Percentiles rank a stretch among this genome's conserved stretches.
These are phyloP conservation scores for Tremella yokohamensis DNA, from an alignment of 768 basidiomycete genomes.

Conservation along the genomic window DNA sequence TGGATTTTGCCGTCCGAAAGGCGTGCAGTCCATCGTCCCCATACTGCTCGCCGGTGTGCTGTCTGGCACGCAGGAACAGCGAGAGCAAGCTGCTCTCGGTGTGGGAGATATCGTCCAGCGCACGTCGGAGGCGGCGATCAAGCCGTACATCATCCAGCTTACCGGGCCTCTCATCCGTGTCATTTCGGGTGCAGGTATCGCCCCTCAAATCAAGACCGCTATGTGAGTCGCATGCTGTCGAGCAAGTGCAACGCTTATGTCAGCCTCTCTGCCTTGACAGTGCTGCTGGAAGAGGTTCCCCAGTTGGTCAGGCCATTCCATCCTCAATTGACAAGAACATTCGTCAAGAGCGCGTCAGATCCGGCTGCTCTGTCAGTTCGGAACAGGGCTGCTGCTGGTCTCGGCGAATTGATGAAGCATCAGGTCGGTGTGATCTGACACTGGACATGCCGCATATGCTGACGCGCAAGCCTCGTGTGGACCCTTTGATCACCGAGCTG, in stretches of 20 bases:
- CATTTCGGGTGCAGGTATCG: slow-evolving; percentile 70
- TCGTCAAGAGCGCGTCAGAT: slow-evolving; percentile 88
- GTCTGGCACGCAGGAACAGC: slow-evolving; percentile 82
- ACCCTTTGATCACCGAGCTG: slow-evolving; percentile 90
- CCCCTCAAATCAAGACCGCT: slow-evolving; percentile 86
- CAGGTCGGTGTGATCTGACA: slow-evolving; percentile 34
- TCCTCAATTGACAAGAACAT: slow-evolving; percentile 93
- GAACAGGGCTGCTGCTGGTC: slow-evolving; percentile 72
- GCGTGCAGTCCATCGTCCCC: slow-evolving; percentile 75
- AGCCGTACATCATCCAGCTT: slow-evolving; percentile 90
- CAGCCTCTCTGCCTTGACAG: slow-evolving; percentile 69
- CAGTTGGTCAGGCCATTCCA: slow-evolving; percentile 94
- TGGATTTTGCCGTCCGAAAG: slow-evolving; percentile 76
- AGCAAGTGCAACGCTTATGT: slow-evolving; percentile 3
- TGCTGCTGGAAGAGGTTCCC: slow-evolving; percentile 81
- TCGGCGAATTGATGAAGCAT: slow-evolving; percentile 84
- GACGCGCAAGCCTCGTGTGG: slow-evolving; percentile 65
- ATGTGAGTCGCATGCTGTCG: slow-evolving; percentile 54
- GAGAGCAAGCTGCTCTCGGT: slow-evolving; percentile 88
- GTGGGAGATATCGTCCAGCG: slow-evolving; percentile 92
- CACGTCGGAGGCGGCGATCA: slow-evolving; percentile 79
- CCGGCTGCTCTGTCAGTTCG: slow-evolving; percentile 72
- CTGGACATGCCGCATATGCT: background rate
- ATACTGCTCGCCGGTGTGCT: slow-evolving; percentile 89
- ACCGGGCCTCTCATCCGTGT: slow-evolving; percentile 94